Base-by-base conservation (phyloP, 169 alveolate species). In the Hammondia hammondi region DNA sequence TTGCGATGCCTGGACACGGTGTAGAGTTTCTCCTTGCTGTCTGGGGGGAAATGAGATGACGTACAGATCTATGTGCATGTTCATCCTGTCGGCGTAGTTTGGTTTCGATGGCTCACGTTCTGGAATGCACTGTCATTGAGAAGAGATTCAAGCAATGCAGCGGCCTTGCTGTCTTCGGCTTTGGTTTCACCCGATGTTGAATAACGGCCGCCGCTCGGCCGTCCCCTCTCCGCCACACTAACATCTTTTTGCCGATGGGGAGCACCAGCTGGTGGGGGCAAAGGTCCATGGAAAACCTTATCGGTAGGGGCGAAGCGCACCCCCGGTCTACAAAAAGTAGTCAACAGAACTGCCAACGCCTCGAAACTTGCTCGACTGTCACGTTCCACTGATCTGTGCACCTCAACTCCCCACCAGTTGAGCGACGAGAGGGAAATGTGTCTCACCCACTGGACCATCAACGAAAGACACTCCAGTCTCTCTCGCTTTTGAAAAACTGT, bases 211-310 rank as follows among this genome's bases (percentile, higher is more conserved):
- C 56, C 32, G 48, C 19, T 9, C 12, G 29, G 32, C 84, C 84
- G 87, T 17, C 87, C 29, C 87, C 77, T 67, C 77, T 67, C 77
- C 0, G 35, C 77, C 77, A 29, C 10, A 9, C 10, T 14, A 10
- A 10, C 48, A 77, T 77, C 87, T 77, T 77, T 77, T 24, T 77
- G 87, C 48, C 48, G 21, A 2, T 77, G 87, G 87, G 29, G 43
- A 12, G 87, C n/a, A 29, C 56, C 32, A 32, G 87, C 87, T 5
- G 87, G 48, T 77, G 77, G 77, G 6, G 87, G 87, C 87, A 77
- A 39, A 3, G 87, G 87, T 32, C 87, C 87, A 32, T 21, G 87
- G 87, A 77, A 77, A 37, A 29, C 87, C 46, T 77, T 77, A 32
- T n/a, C 87, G 27, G 87, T 77, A 17, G 87, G 48, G 5, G 48